Evolutionary conservation across 2,329 filamentous ascomycete species (phyloP).

Genomic region (Sporothrix luriei): DNA sequence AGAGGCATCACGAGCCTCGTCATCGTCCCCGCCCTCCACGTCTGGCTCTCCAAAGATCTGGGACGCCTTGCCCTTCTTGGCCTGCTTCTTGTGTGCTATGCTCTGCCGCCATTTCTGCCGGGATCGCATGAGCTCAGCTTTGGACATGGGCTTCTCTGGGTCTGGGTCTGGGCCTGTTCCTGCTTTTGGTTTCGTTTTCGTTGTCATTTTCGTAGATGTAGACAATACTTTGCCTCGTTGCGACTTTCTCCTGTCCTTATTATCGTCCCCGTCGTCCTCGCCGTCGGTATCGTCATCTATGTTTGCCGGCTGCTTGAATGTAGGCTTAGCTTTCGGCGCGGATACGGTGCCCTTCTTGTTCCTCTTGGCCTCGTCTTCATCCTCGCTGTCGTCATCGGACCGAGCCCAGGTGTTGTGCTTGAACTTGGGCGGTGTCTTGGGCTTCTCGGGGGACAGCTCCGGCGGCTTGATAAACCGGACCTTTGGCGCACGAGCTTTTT

Average conservation of each 20-base stretch:
- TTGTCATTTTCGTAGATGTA: not conserved
- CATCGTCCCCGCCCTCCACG: not conserved
- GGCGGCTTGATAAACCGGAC: slow-evolving; percentile 19
- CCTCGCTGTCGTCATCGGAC: slow-evolving; percentile 1
- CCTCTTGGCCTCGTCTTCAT: not conserved
- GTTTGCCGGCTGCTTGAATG: not conserved
- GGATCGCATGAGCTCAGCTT: not conserved
- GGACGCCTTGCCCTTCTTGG: not conserved
- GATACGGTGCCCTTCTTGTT: not conserved
- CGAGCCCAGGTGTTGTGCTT: slow-evolving; percentile 26
- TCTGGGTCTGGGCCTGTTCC: not conserved
- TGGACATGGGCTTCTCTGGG: not conserved
- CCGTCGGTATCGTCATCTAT: not conserved
- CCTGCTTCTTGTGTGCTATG: not conserved
- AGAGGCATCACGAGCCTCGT: not conserved
- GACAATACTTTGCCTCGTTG: not conserved
- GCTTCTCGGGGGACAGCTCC: not conserved
- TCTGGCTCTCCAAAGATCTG: slow-evolving; percentile 14
- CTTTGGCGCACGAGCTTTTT: not conserved
- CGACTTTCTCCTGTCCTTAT: not conserved
- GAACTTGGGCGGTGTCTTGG: slow-evolving; percentile 23
- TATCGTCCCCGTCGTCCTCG: not conserved
- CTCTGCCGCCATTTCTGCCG: slow-evolving; percentile 26
- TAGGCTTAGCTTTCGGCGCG: not conserved
- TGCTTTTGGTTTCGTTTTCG: not conserved